Evolutionary conservation across 2,329 filamentous ascomycete species (phyloP).

Genomic region (Talaromyces sp.): DNA sequence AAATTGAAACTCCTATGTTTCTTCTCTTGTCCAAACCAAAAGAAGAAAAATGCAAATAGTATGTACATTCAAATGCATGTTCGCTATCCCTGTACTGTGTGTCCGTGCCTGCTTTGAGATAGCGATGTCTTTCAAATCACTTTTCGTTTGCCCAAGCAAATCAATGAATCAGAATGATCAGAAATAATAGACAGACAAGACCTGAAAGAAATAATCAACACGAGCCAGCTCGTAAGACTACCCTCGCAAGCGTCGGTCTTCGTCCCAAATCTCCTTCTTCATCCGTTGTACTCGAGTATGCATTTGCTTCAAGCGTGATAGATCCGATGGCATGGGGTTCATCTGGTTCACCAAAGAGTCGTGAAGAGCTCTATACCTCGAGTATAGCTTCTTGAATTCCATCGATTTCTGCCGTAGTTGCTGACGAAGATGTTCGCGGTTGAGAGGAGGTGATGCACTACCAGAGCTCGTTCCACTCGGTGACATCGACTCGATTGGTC

Average conservation of each 20-base stretch:
- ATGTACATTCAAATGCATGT: not conserved
- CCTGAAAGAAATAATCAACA: not conserved
- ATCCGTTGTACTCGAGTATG: conserved; percentile 51
- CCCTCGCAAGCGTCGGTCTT: conserved; percentile 33
- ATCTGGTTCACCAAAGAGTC: conserved; percentile 38
- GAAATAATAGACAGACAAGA: not conserved
- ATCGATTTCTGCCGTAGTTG: conserved; percentile 38
- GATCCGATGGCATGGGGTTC: conserved; percentile 46
- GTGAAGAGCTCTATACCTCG: conserved; percentile 54
- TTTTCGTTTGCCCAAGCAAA: not conserved
- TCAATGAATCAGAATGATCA: not conserved
- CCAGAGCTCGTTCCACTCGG: conserved; percentile 40
- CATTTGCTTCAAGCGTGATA: conserved; percentile 51
- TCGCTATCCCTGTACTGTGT: not conserved
- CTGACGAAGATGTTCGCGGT: conserved; percentile 33
- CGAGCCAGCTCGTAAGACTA: not conserved
- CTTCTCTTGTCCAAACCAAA: not conserved
- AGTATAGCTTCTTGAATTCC: conserved; percentile 54
- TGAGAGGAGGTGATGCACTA: conserved; percentile 37
- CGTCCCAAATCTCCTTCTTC: conserved; percentile 54
- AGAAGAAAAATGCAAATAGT: not conserved
- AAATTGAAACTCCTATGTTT: not conserved
- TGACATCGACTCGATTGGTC: conserved; percentile 30
- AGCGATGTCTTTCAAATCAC: not conserved
- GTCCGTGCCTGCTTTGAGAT: not conserved